Evolutionary conservation across 345 rosid species (phyloP).

Genomic region (Schrenkiella parvula): DNA sequence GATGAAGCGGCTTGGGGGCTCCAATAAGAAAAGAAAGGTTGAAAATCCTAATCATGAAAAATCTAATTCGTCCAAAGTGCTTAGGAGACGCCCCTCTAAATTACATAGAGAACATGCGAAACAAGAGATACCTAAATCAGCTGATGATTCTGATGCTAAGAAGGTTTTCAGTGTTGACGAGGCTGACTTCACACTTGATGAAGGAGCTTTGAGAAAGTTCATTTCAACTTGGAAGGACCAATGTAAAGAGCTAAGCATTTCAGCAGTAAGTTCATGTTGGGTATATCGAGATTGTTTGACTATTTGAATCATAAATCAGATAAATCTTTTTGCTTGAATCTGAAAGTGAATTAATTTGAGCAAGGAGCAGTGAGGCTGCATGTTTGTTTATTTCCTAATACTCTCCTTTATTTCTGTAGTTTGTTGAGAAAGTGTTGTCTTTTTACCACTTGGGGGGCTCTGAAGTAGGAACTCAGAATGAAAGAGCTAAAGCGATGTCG

Average conservation of each 20-base stretch:
- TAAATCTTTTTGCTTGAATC: neutral
- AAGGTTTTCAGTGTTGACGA: constrained; percentile 30
- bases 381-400: constrained; percentile 18
- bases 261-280: constrained; percentile 44
- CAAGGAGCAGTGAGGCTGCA: neutral
- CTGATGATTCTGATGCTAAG: constrained; percentile 30
- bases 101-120: constrained; percentile 32
- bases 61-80: constrained; percentile 31
- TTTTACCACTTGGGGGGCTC: constrained; percentile 41
- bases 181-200: constrained; percentile 46
- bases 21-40: constrained; percentile 37
- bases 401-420: constrained; percentile 42
- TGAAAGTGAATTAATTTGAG: neutral
- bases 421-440: constrained; percentile 58
- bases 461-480: constrained; percentile 18
- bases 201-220: constrained; percentile 46
- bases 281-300: constrained; percentile 1
- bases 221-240: constrained; percentile 81
- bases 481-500: constrained; percentile 31
- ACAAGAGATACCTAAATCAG: constrained; percentile 29
- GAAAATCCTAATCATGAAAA: constrained; percentile 34
- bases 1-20: constrained; percentile 64
- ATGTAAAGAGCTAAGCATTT: constrained; percentile 53
- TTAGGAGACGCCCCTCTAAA: constrained; percentile 32
- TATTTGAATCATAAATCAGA: neutral